phyloP scores from a whole-genome alignment of 148 eudicot species.

The Selenicereus undatus region DNA sequence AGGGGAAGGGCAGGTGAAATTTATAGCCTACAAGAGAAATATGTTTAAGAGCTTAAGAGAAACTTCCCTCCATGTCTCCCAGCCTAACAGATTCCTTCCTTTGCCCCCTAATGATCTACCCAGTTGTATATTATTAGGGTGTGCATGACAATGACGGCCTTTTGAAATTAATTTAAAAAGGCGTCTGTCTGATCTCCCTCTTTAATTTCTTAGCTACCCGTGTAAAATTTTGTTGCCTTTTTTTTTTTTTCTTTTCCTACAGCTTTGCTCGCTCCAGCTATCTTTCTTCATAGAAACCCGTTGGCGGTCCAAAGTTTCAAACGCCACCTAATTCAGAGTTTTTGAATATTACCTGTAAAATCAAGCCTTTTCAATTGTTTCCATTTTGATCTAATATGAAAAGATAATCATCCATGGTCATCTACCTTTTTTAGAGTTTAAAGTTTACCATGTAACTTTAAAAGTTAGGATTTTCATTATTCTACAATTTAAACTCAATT shows the following conservation, averaged over 20 bases:
- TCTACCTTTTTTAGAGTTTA: too few species aligned
- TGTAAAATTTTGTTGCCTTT: slow-evolving; percentile 4
- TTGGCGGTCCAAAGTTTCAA: slow-evolving; percentile 19
- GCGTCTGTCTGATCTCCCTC: neutral
- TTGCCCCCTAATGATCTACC: slow-evolving; percentile 19
- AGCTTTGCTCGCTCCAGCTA: neutral
- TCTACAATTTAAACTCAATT: too few species aligned
- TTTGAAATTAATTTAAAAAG: slow-evolving; percentile 3
- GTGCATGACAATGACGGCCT: slow-evolving; percentile 3
- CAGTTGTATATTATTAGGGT: neutral
- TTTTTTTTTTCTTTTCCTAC: neutral
- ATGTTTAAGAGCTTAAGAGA: slow-evolving; percentile 4
- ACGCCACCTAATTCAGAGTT: neutral
- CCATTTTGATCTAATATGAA: neutral
- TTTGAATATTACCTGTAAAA: neutral
- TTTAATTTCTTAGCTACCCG: neutral
- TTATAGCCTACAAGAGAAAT: slow-evolving; percentile 20
- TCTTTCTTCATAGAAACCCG: neutral
- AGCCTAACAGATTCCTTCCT: slow-evolving; percentile 35
- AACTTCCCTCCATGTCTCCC: slow-evolving; percentile 20
- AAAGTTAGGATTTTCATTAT: too few species aligned
- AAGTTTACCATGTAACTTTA: too few species aligned
- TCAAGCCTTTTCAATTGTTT: neutral
- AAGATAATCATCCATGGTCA: too few species aligned
- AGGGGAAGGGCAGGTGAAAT: slow-evolving; percentile 17